Base-by-base conservation (phyloP, 2,329 filamentous ascomycete genomes). In the Gyromitra esculenta region DNA sequence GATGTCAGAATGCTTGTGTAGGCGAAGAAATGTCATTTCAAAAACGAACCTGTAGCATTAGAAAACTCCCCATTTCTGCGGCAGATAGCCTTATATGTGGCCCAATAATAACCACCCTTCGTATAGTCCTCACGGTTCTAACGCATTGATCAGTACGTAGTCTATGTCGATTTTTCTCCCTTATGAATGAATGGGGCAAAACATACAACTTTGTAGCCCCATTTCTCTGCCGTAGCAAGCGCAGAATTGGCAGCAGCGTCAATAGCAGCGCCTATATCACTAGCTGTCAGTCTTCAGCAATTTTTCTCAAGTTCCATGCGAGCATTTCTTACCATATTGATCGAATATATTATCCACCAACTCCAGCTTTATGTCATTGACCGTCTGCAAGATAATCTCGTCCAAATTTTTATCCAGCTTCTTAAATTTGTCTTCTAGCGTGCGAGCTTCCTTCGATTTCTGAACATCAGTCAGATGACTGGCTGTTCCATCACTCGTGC, bases 51-150 rank as follows among this genome's bases (percentile, higher is more conserved):
- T 41, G 82, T 80, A 4, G 74, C 50, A 65, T 85, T 85, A 1
- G 82, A 79, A 79, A 82, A 89, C 1, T 84, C 83, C 4, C 87
- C 88, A 69, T 85, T 79, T 57, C 88, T 84, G 52, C 86, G 83
- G 65, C 86, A 86, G 1, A 87, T 85, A 8, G 89, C 89, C 81
- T 86, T 88, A 79, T 90, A 90, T 0, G 88, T 89, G 1, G 82
- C 35, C 82, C 83, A 90, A 43, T 81, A 79, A 11, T 88, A 81
- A 1, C 87, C 88, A 9, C 87, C 87, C 41, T 82, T 80, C 13
- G 77, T 48, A 39, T 81, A 83, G 75, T 84, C 77, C 35, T 80
- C 79, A n/a, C 79, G 75, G 71, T 83, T 82, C 76, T 78, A 50
- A 31, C 31, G 37, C n/a, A 52, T 50, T 79, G 5, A 79, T 80